phyloP scores from a whole-genome alignment of 1,139 yeast genomes.

The Candida sanyaensis region DNA sequence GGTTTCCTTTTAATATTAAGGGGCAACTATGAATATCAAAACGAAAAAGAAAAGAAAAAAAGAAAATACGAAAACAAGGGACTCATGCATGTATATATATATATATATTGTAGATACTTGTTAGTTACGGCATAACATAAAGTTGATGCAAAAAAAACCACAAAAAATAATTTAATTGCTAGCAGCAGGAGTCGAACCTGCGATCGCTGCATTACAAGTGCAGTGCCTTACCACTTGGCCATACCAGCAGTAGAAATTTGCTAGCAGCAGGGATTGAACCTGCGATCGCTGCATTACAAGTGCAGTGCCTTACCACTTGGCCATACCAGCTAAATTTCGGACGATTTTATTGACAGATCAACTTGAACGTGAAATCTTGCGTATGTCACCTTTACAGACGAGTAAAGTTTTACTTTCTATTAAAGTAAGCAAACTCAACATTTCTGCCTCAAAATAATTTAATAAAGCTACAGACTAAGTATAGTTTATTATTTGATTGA shows the following conservation, averaged over 20 bases:
- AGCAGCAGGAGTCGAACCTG: conserved; percentile 84
- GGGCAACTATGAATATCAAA: background rate
- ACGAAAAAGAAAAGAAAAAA: no score
- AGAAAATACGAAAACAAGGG: background rate
- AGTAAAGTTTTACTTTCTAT: no score
- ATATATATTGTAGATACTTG: background rate
- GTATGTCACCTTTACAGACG: no score
- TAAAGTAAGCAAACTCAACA: no score
- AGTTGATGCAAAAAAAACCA: background rate
- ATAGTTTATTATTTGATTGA: no score
- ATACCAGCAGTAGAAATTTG: conserved; percentile 25
- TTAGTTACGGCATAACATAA: background rate
- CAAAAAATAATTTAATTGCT: conserved; percentile 39
- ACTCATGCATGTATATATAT: background rate
- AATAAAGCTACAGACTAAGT: no score
- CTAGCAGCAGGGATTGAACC: background rate
- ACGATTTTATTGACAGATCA: no score
- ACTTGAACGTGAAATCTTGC: no score
- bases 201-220: conserved; percentile 90
- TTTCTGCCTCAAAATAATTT: no score
- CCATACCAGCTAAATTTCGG: conserved; percentile 22
- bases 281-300: conserved; percentile 1
- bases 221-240: conserved; percentile 92
- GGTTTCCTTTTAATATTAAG: background rate
- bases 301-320: conserved; percentile 41